Evolutionary conservation across 768 basidiomycete species (phyloP), one percentile per base, ranked within the genome.

Genomic region (Russula vinacea): DNA sequence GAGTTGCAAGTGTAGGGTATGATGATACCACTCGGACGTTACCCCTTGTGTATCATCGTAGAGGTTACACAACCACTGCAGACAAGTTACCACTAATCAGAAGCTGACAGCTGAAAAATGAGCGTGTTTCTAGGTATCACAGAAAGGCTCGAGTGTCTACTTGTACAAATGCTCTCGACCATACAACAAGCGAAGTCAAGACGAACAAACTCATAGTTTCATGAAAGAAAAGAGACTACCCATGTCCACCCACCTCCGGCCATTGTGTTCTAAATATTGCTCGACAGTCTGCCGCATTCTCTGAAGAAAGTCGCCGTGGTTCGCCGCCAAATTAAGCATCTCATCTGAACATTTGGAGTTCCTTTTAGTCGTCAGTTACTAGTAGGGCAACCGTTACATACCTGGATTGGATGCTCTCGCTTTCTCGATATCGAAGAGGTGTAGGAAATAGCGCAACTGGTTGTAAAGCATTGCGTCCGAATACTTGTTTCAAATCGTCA

Each of bases 171-270:
- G 49, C 33, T 39, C 33, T 3, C 10, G 33, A 19, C 40, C 47
- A 19, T 57, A 50, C 55, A 57, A 57, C 59, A 56, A 37, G 8
- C 52, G 3, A 59, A 37, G 47, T 45, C 49, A 58, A 57, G 40
- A 58, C 22, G 17, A 49, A 60, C 47, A 61, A 35, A 49, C 40
- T 74, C 71, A 87, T 55, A 85, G 35, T 68, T 83, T 88, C 85
- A 95, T 88, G 71, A 86, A 89, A 35, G 89, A 86, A 76, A 99
- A 98, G 58, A 99, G 76, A 5, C 79, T 71, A 42, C 80, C 78
- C 69, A 99, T 80, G 69, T 92, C 86, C 19, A 99, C 92, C 88
- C 92, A 98, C 62, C 92, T 83, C 67, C 95, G 80, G 42, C 92
- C 95, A 74, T 88, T 94, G 72, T 87, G 84, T 66, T 91, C 81